Evolutionary conservation across 768 basidiomycete species (phyloP).

Genomic region (Mycena epipterygia): DNA sequence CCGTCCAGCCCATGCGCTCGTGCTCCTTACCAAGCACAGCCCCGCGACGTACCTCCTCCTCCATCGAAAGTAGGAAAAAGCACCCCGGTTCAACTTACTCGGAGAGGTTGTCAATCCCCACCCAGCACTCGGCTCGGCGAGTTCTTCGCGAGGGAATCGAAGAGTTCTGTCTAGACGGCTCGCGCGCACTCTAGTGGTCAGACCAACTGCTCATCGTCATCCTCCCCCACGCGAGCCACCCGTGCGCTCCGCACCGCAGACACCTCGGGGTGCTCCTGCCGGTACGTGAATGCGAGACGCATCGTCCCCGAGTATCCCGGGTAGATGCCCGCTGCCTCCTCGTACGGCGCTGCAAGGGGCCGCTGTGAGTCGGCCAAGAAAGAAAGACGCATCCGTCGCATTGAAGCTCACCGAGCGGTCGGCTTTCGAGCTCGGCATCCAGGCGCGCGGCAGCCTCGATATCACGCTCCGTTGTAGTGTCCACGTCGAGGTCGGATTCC

Average conservation of each 20-base stretch:
- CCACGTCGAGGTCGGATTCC: neutral
- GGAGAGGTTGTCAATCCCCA: too few relatives aligned
- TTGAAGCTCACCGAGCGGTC: slow-evolving; percentile 11
- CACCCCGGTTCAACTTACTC: too few relatives aligned
- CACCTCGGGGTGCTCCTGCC: slow-evolving; percentile 2
- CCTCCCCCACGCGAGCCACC: neutral
- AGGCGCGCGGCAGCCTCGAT: slow-evolving; percentile 4
- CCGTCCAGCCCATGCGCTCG: too few relatives aligned
- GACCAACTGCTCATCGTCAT: slow-evolving; percentile 12
- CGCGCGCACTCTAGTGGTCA: too few relatives aligned
- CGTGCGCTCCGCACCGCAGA: neutral
- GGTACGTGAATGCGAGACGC: neutral
- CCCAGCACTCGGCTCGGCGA: too few relatives aligned
- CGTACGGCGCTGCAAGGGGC: slow-evolving; percentile 1
- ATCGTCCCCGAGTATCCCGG: slow-evolving; percentile 8
- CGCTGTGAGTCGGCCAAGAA: neutral
- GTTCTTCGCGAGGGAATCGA: too few relatives aligned
- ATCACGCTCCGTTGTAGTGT: neutral
- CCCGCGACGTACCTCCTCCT: too few relatives aligned
- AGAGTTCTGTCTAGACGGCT: too few relatives aligned
- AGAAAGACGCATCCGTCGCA: neutral
- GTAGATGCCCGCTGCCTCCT: slow-evolving; percentile 14
- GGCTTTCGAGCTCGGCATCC: slow-evolving; percentile 14
- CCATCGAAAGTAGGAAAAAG: too few relatives aligned
- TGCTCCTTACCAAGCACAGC: too few relatives aligned